Conservation (phyloP, 2,329 filamentous ascomycete genomes). For the Podosphaera leucotricha region DNA sequence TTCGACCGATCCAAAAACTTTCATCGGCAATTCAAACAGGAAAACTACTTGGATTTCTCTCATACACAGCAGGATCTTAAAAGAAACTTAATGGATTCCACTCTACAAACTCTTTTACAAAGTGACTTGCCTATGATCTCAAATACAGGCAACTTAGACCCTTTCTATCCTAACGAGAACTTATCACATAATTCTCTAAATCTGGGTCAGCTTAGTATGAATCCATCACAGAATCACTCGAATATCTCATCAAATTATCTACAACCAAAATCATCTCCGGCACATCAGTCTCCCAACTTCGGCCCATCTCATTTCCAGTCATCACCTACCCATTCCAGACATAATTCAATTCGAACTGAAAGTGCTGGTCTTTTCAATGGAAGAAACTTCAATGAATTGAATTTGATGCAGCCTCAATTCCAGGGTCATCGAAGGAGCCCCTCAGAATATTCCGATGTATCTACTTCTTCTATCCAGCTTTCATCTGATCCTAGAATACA, state of each 20-base stretch:
- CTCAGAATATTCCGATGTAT: conserved; percentile 85
- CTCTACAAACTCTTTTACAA: conserved; percentile 26
- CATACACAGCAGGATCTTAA: conserved; percentile 23
- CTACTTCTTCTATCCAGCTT: conserved; percentile 58
- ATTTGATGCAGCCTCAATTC: conserved; percentile 35
- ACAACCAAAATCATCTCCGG: conserved; percentile 15
- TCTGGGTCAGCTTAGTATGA: conserved; percentile 24
- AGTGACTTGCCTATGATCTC: conserved; percentile 44
- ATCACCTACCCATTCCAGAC: conserved; percentile 14
- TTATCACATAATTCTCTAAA: conserved; percentile 21
- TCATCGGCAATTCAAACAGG: conserved; percentile 15
- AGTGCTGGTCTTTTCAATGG: conserved; percentile 20
- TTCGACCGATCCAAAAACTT: conserved; percentile 12
- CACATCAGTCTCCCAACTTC: conserved; percentile 14
- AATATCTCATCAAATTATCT: conserved; percentile 13
- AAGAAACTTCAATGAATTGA: conserved; percentile 29
- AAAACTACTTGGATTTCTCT: conserved; percentile 15
- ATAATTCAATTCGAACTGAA: conserved; percentile 15
- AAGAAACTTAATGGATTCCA: conserved; percentile 24
- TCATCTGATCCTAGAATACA: conserved; percentile 62
- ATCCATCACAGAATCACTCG: conserved; percentile 16
- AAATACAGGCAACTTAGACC: conserved; percentile 26
- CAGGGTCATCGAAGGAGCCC: conserved; percentile 62
- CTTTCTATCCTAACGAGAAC: conserved; percentile 34
- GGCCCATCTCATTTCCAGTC: conserved; percentile 14